Conservation (phyloP, 2,329 filamentous ascomycete genomes). For the Botrytis tulipae region DNA sequence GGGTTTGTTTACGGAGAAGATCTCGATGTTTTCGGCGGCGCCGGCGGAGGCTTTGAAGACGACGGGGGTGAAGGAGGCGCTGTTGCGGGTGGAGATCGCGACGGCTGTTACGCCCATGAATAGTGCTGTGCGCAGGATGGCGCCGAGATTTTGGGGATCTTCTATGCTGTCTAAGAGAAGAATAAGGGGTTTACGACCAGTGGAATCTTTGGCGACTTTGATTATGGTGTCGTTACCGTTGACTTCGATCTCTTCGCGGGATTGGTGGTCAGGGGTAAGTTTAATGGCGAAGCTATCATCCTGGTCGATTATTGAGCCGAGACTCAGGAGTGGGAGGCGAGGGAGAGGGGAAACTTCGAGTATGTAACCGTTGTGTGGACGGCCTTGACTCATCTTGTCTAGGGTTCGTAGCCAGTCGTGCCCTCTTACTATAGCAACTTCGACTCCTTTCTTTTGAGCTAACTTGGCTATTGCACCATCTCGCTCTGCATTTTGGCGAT, state of each 20-base stretch:
- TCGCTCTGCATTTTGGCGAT: conserved; percentile 49
- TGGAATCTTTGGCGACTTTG: conserved; percentile 28
- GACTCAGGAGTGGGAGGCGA: conserved; percentile 60
- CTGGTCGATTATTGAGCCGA: conserved; percentile 42
- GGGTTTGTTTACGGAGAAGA: conserved; percentile 69
- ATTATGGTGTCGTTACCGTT: conserved; percentile 66
- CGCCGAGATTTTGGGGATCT: conserved; percentile 88
- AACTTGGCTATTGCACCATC: conserved; percentile 47
- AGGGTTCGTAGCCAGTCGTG: conserved; percentile 62
- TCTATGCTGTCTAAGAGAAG: conserved; percentile 73
- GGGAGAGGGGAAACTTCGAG: conserved; percentile 85
- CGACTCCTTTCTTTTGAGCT: conserved; percentile 51
- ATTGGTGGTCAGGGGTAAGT: conserved; percentile 64
- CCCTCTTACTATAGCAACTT: conserved; percentile 57
- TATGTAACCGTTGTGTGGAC: conserved; percentile 87
- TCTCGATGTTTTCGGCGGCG: conserved; percentile 74
- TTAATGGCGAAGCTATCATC: conserved; percentile 50
- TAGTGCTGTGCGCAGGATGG: conserved; percentile 81
- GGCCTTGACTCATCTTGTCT: conserved; percentile 76
- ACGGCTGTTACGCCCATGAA: conserved; percentile 90
- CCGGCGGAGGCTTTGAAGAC: conserved; percentile 86
- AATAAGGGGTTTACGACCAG: conserved; percentile 63
- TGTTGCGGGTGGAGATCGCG: conserved; percentile 69
- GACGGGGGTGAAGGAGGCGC: conserved; percentile 71
- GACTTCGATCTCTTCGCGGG: conserved; percentile 67